Base-by-base conservation (phyloP, 2,329 filamentous ascomycete species). In the Sarocladium oryzae region DNA sequence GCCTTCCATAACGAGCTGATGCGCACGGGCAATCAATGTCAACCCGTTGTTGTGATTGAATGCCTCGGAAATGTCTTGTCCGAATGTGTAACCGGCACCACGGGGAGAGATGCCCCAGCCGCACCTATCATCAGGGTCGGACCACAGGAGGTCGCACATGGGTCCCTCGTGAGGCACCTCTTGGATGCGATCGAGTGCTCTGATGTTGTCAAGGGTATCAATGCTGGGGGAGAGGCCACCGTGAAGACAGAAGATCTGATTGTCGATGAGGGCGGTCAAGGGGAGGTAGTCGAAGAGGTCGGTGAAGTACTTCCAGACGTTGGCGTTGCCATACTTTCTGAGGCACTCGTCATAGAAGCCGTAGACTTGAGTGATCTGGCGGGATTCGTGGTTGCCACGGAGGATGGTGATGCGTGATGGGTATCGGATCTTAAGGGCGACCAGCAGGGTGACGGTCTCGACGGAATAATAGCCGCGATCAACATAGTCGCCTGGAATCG, bases 121-220 rank as follows among this genome's bases (percentile, higher is more conserved):
- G 64, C 96, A 91, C 56, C 96, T 96, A 61, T 99, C 93, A 67
- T 99, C 93, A 0, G 93, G 93, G 63, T 99, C 93, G 1, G 90
- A 96, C 93, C 93, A 99, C 2, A 99, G 79, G 1, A 99, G 77
- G 68, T 99, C 93, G 69, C 93, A 99, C 93, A 99, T 99, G 64
- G 93, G 90, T 52, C 93, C 93, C 72, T 99, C 93, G 64, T 99
- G 93, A 0, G 93, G 93, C 0, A 99, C 93, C 71, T 99, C 93
- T 71, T 99, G 93, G 69, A 97, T 97, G 56, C 92, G 84, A 66
- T 99, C 95, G 20, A 99, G 81, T 13, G 97, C 76, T 20, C 93
- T 82, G 65, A 99, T 99, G 70, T 96, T 96, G 66, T 99, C 92
- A 43, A 99, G 87, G 21, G 84, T 89, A 66, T 97, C 91, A 54